Base-by-base conservation (phyloP, 371 early-diverging fungal species). In the Blastocladiella emersonii region DNA sequence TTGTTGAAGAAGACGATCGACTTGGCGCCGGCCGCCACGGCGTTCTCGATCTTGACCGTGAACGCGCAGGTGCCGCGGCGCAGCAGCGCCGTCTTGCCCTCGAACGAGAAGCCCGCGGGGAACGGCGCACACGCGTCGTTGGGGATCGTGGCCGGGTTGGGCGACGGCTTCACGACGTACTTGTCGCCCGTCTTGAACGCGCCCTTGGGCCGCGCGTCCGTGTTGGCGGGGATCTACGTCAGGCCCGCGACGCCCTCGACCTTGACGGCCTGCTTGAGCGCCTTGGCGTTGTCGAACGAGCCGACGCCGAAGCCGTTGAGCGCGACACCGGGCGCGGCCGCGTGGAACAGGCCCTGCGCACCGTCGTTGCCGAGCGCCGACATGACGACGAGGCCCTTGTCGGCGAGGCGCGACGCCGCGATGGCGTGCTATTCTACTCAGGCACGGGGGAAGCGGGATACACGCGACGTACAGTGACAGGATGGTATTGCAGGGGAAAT, bases 341-440 rank as follows among this genome's bases (percentile, higher is more conserved):
- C 75, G 64, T 78, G 73, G 66, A 74, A 85, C 3, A 86, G 67
- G 2, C 91, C 91, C 21, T 76, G 69, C 8, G 66, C 61, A 23
- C 89, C 90, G 55, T 80, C 78, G 73, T 91, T 91, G 10, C 91
- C 90, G 30, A 77, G 78, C 4, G 91, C 81, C 23, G 77, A 76
- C 37, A 85, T 76, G 15, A 87, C 79, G 56, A 78, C 64, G 34
- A 81, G 65, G 32, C 80, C 80, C 10, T 64, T 57, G 34, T 45
- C 57, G 30, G 72, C 68, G 23, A 87, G 74, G 4, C 74, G 70
- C 45, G 80, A 66, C 5, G 81, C 82, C 0, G 80, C 75, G 8
- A 73, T 67, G 0, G 85, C 71, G n/a, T n/a, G n/a, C n/a, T n/a
- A n/a, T n/a, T n/a, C n/a, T n/a, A n/a, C n/a, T n/a, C n/a, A n/a